Percentiles rank a stretch among this genome's conserved stretches.
Evolutionary conservation across 306 rosid genomes (phyloP).

Genomic region (Bauhinia variegata): DNA sequence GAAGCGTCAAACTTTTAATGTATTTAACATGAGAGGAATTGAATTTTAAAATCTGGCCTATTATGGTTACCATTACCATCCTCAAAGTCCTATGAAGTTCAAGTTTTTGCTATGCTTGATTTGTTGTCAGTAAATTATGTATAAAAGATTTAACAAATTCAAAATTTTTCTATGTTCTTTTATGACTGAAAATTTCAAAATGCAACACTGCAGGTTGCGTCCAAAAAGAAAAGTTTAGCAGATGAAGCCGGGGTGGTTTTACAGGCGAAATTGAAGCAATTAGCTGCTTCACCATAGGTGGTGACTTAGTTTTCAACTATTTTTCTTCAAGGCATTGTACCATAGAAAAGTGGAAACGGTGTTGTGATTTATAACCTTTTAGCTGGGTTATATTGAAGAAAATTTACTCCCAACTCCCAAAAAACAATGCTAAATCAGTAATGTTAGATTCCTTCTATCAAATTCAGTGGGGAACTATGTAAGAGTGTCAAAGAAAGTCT

Average conservation of each 20-base stretch:
- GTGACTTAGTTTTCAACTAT: slow-evolving; percentile 16
- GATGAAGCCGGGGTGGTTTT: slow-evolving; percentile 69
- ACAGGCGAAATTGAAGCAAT: slow-evolving; percentile 82
- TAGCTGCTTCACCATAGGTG: slow-evolving; percentile 54
- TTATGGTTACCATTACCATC: neutral
- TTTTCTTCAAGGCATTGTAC: slow-evolving; percentile 34
- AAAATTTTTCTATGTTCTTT: neutral
- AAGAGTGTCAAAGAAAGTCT: too few relatives aligned
- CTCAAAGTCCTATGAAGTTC: too few relatives aligned
- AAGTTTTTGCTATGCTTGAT: too few relatives aligned
- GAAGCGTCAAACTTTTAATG: too few relatives aligned
- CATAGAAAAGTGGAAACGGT: slow-evolving; percentile 32
- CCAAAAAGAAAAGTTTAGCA: slow-evolving; percentile 76
- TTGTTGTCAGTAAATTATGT: neutral
- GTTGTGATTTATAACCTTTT: neutral
- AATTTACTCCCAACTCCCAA: too few relatives aligned
- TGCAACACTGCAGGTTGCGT: slow-evolving; percentile 70
- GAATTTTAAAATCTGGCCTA: too few relatives aligned
- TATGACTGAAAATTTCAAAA: slow-evolving; percentile 17
- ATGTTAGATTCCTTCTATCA: neutral
- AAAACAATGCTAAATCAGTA: neutral
- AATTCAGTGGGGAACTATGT: too few relatives aligned
- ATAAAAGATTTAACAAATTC: slow-evolving; percentile 2
- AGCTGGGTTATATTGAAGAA: neutral
- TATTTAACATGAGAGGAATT: too few relatives aligned